Conservation (phyloP, 176 grass and related monocot genomes). For the Rhipidocladum racemiflorum region DNA sequence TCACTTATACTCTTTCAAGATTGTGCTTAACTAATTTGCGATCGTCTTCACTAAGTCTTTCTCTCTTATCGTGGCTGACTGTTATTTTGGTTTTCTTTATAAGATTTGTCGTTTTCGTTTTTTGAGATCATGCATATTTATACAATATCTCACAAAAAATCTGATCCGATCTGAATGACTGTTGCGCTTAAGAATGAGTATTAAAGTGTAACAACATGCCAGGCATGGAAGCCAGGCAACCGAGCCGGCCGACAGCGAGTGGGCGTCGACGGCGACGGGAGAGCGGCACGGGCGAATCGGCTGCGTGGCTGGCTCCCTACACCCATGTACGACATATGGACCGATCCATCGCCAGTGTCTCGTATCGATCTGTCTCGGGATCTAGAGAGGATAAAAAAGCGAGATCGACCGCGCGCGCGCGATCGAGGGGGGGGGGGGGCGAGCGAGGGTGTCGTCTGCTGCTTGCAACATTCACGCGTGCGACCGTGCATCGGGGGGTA, state of each 20-base stretch:
- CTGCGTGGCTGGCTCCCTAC: neutral
- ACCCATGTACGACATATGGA: neutral
- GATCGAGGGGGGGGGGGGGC: neutral
- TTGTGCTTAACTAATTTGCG: too few relatives aligned
- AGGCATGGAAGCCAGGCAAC: neutral
- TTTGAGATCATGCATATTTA: too few relatives aligned
- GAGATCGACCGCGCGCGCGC: neutral
- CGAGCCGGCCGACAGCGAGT: conserved; percentile 16
- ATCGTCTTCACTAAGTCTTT: too few relatives aligned
- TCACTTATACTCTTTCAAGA: too few relatives aligned
- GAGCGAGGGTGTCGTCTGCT: neutral
- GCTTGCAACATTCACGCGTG: neutral
- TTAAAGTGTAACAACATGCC: neutral
- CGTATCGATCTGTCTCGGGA: neutral
- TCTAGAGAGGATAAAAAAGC: neutral
- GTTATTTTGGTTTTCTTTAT: too few relatives aligned
- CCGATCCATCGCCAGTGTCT: neutral
- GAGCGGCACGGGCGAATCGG: neutral
- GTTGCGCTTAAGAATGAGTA: too few relatives aligned
- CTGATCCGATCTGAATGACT: too few relatives aligned
- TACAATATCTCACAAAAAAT: too few relatives aligned
- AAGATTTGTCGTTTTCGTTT: too few relatives aligned
- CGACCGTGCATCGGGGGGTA: neutral
- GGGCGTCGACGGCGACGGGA: conserved; percentile 37
- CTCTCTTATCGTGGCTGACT: too few relatives aligned